These are phyloP conservation scores for Pilatotrama ljubarskyi DNA, from an alignment of 768 basidiomycete genomes.

Conservation along the genomic window DNA sequence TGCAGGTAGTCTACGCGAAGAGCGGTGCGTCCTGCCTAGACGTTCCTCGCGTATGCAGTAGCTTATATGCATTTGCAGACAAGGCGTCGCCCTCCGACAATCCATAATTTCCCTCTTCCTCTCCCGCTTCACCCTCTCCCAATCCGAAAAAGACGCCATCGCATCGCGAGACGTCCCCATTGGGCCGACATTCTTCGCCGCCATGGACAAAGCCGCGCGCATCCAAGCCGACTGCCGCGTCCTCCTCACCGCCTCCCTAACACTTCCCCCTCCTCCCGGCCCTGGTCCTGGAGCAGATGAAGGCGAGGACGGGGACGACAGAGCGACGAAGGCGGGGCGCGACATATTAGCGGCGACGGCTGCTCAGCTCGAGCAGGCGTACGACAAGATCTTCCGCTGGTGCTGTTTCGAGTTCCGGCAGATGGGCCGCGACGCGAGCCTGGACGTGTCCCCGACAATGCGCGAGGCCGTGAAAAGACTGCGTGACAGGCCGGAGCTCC, in stretches of 20 bases:
- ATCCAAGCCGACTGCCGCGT: constrained; percentile 86
- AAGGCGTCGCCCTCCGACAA: constrained; percentile 67
- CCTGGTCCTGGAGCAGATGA: background rate
- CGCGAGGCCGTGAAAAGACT: constrained; percentile 73
- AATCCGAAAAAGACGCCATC: constrained; percentile 71
- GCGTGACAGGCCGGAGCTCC: constrained; percentile 73
- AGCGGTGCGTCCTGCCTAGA: constrained; percentile 50
- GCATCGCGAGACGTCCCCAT: constrained; percentile 79
- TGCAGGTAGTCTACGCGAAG: constrained; percentile 72
- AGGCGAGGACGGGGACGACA: constrained; percentile 8
- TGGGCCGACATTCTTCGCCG: constrained; percentile 72
- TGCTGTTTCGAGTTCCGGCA: constrained; percentile 82
- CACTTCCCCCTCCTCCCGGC: background rate
- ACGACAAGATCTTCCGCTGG: constrained; percentile 87
- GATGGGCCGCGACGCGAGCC: constrained; percentile 68
- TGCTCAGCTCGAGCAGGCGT: constrained; percentile 82
- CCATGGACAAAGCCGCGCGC: constrained; percentile 82
- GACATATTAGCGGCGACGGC: constrained; percentile 89
- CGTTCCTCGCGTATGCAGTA: background rate
- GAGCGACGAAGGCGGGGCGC: constrained; percentile 47
- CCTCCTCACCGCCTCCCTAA: constrained; percentile 55
- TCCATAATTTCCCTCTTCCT: constrained; percentile 81
- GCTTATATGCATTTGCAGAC: constrained; percentile 40
- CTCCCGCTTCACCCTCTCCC: constrained; percentile 77
- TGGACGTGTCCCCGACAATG: constrained; percentile 68